A percentile compares a stretch with the other conserved stretches of the same genome.
These are phyloP conservation scores for Xylaria sp. DNA, from an alignment of 2,329 filamentous ascomycete genomes.

Conservation along the genomic window DNA sequence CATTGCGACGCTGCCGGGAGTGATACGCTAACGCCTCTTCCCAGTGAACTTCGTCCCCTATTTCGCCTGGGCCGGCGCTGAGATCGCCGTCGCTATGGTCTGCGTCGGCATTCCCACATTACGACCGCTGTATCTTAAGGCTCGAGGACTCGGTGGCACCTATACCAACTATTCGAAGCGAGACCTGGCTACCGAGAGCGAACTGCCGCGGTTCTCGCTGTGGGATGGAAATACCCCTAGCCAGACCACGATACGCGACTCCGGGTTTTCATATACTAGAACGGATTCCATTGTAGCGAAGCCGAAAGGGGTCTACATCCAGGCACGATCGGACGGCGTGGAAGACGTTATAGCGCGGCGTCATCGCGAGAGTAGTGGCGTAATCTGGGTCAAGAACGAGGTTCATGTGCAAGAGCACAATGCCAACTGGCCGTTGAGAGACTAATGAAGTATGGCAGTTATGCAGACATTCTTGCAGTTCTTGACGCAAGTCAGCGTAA, in stretches of 20 bases:
- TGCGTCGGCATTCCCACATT: conserved; percentile 34
- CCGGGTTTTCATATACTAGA: conserved; percentile 29
- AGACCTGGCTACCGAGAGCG: conserved; percentile 14
- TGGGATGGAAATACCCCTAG: conserved; percentile 12
- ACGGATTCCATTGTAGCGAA: conserved; percentile 17
- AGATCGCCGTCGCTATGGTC: conserved; percentile 35
- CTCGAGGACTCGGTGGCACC: conserved; percentile 26
- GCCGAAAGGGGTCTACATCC: conserved; percentile 28
- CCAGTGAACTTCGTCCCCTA: conserved; percentile 36
- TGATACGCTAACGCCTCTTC: background rate
- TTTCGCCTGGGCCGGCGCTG: conserved; percentile 36
- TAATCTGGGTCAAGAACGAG: conserved; percentile 39
- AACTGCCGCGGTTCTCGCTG: conserved; percentile 36
- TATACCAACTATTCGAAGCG: conserved; percentile 26
- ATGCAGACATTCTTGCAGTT: background rate
- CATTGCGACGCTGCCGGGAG: background rate
- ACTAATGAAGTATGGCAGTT: conserved; percentile 7
- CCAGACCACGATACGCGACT: conserved; percentile 23
- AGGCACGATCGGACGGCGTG: conserved; percentile 34
- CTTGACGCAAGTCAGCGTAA: conserved; percentile 9
- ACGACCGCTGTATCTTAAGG: conserved; percentile 33
- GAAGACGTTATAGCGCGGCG: conserved; percentile 38
- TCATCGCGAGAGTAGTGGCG: conserved; percentile 24
- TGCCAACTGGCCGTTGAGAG: conserved; percentile 33
- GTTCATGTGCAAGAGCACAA: conserved; percentile 30